Conservation (phyloP, 1,284 basidiomycete genomes). For the Takashimella koratensis region DNA sequence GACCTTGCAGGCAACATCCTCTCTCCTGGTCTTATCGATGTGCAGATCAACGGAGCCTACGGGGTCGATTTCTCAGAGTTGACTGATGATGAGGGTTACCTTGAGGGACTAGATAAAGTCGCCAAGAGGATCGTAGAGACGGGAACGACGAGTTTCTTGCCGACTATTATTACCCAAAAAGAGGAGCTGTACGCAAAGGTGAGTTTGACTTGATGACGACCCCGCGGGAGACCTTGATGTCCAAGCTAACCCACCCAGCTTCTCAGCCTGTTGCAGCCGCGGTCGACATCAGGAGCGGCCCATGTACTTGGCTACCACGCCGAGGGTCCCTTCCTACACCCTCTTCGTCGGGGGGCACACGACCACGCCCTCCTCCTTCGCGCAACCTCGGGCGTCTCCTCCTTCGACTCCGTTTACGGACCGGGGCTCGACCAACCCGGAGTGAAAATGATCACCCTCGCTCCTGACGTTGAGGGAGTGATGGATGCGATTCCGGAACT, state of each 20-base stretch:
- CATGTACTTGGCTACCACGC: conserved; percentile 80
- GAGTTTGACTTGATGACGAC: too few relatives aligned
- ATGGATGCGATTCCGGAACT: conserved; percentile 64
- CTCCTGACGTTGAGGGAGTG: conserved; percentile 80
- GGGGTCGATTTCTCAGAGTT: conserved; percentile 80
- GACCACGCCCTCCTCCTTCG: conserved; percentile 63
- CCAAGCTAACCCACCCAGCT: too few relatives aligned
- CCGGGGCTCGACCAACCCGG: conserved; percentile 52
- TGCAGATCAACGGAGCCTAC: conserved; percentile 71
- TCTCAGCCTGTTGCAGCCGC: conserved; percentile 50
- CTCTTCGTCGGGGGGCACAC: conserved; percentile 73
- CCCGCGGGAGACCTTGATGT: too few relatives aligned
- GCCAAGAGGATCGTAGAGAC: conserved; percentile 76
- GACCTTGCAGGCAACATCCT: conserved; percentile 63
- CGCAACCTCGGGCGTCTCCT: conserved; percentile 46
- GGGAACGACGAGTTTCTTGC: conserved; percentile 74
- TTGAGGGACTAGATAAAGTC: conserved; percentile 64
- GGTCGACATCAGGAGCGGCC: conserved; percentile 47
- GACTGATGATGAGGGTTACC: conserved; percentile 58
- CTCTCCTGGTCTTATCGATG: conserved; percentile 75
- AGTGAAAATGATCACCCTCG: conserved; percentile 78
- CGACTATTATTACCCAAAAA: conserved; percentile 59
- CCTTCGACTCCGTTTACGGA: conserved; percentile 73
- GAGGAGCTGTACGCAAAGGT: conserved; percentile 51
- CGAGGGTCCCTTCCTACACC: conserved; percentile 76